phyloP scores from a whole-genome alignment of 441 rosid genomes.

The California macrophylla region DNA sequence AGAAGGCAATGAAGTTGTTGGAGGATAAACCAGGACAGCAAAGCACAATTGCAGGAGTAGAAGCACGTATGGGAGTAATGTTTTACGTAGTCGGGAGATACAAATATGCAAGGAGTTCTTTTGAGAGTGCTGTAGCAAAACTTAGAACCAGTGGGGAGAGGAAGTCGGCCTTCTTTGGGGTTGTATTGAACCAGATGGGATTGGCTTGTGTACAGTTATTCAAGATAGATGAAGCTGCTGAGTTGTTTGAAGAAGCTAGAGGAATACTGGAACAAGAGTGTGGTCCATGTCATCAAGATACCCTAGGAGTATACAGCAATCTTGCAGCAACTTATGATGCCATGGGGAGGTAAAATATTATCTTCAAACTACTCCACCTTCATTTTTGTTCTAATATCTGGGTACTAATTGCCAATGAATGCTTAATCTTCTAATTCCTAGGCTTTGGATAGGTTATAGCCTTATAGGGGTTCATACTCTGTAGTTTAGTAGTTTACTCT shows the following conservation, averaged over 20 bases:
- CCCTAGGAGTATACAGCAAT: constrained; percentile 37
- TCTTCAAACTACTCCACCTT: background rate
- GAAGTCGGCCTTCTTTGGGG: constrained; percentile 36
- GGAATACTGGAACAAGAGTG: background rate
- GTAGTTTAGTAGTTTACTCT: background rate
- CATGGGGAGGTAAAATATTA: constrained; percentile 26
- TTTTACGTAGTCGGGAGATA: background rate
- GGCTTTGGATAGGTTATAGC: background rate
- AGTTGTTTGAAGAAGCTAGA: background rate
- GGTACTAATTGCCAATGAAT: background rate
- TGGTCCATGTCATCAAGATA: constrained; percentile 23
- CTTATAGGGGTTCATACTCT: background rate
- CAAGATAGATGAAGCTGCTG: constrained; percentile 17
- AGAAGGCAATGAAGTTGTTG: background rate
- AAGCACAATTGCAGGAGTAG: background rate
- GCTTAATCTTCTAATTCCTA: background rate
- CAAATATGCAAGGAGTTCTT: background rate
- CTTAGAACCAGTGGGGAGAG: constrained; percentile 21
- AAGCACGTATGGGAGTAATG: background rate
- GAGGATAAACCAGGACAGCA: background rate
- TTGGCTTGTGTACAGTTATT: constrained; percentile 30
- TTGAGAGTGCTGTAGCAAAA: background rate
- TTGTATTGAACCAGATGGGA: constrained; percentile 39
- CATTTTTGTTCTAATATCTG: background rate
- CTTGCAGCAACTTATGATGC: constrained; percentile 41